A percentile compares a stretch with the other conserved stretches of the same genome.
These are phyloP conservation scores for Withania somnifera DNA, from an alignment of 305 asterid genomes.

Conservation along the genomic window DNA sequence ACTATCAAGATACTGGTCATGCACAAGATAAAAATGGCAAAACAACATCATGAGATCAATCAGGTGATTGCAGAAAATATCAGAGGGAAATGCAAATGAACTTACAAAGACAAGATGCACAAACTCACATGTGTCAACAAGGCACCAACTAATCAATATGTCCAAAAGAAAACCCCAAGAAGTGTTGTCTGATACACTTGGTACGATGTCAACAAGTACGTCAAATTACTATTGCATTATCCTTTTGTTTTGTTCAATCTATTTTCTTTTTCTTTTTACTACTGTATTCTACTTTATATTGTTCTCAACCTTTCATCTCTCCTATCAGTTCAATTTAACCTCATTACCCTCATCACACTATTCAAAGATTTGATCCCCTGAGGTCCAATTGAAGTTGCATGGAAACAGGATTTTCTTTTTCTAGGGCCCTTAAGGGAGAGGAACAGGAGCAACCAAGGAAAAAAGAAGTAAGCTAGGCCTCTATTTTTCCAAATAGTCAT, in stretches of 20 bases:
- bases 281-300: not conserved
- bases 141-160: not conserved
- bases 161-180: not conserved
- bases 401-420: not conserved
- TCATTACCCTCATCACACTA: not conserved
- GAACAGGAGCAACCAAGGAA: not conserved
- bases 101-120: not conserved
- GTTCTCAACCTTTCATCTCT: not conserved
- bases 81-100: not conserved
- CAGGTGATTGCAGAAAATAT: not conserved
- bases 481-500: too few species aligned
- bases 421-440: not conserved
- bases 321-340: not conserved
- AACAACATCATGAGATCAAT: not conserved
- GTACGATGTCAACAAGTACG: not conserved
- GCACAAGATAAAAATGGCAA: not conserved
- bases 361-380: not conserved
- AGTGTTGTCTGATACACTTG: not conserved
- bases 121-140: not conserved
- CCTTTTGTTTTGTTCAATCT: not conserved
- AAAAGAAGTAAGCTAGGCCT: not conserved
- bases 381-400: not conserved
- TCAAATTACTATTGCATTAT: not conserved
- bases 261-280: not conserved
- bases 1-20: slow-evolving; percentile 1